Evolutionary conservation across 2,329 filamentous ascomycete genomes (phyloP), one percentile per base, ranked within the genome.

Genomic region (Pyrenophora graminea): DNA sequence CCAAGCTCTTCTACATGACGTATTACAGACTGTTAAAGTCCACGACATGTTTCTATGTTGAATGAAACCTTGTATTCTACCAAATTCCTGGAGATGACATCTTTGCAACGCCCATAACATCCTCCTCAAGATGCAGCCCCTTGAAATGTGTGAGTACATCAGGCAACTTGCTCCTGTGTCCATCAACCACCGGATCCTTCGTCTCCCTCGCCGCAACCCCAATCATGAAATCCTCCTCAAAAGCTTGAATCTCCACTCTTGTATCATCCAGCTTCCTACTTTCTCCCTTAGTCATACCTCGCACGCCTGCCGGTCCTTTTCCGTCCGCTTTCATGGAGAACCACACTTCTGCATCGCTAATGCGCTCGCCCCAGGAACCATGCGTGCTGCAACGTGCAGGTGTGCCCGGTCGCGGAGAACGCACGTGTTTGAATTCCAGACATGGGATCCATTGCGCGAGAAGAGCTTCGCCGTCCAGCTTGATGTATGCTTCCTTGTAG

Each of bases 401-500:
- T 0, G 69, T 71, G 2, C 76, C 78, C 0, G 75, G 66, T 13
- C 58, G 68, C 7, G 63, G 63, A 41, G 85, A 81, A 43, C 78
- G 76, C 45, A 90, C 87, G 41, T 79, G 75, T 51, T 79, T 76
- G 66, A 93, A 90, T 63, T 91, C 86, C 7, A 92, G 75, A 42
- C 88, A 82, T 43, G 76, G 77, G 41, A 93, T 77, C 89, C 89
- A 93, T 3, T 79, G 77, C 0, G 89, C 89, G 7, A 91, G 77
- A 51, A 93, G 77, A 0, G 88, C 89, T 63, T 92, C 88, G 21
- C 89, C 89, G 25, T 88, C 89, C 76, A 93, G 85, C 81, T 92
- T 93, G 72, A 92, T 85, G 68, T 90, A 92, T 1, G 88, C 86
- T 75, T 93, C 89, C 62, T 90, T 85, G 70, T 90, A 80, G 69